Evolutionary conservation across 1,284 basidiomycete species (phyloP).

Genomic region (Calocybe gambosa): DNA sequence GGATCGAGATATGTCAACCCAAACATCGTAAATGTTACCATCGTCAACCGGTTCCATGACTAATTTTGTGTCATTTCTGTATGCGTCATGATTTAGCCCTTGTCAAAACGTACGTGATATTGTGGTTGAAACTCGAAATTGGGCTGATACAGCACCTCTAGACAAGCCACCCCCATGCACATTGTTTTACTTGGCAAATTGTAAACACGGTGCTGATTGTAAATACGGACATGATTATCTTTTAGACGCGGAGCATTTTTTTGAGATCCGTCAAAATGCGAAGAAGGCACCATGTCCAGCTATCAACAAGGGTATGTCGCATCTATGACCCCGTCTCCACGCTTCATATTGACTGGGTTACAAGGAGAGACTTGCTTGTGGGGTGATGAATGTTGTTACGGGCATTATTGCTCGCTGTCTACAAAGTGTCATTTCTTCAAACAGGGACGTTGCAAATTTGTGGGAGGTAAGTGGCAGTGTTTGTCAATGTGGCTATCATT

Average conservation of each 20-base stretch:
- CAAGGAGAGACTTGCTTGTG: slow-evolving; percentile 49
- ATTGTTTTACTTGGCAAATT: slow-evolving; percentile 51
- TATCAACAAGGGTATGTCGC: slow-evolving; percentile 39
- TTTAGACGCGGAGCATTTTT: slow-evolving; percentile 43
- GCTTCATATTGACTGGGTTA: slow-evolving; percentile 8
- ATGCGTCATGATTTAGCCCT: slow-evolving; percentile 29
- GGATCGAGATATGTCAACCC: slow-evolving; percentile 40
- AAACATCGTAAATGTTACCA: slow-evolving; percentile 39
- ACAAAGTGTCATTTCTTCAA: slow-evolving; percentile 47
- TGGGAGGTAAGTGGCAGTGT: slow-evolving; percentile 34
- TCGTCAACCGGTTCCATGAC: slow-evolving; percentile 5
- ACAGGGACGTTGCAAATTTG: slow-evolving; percentile 52
- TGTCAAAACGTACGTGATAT: slow-evolving; percentile 49
- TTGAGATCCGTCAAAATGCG: slow-evolving; percentile 45
- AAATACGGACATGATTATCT: slow-evolving; percentile 55
- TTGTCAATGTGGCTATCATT: slow-evolving; percentile 12
- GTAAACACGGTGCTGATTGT: slow-evolving; percentile 48
- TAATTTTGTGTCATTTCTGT: slow-evolving; percentile 4
- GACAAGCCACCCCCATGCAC: slow-evolving; percentile 61
- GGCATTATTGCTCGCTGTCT: slow-evolving; percentile 47
- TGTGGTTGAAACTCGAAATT: slow-evolving; percentile 11
- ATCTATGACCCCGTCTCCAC: not conserved
- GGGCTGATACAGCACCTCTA: slow-evolving; percentile 18
- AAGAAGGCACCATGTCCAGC: slow-evolving; percentile 55
- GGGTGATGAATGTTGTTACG: slow-evolving; percentile 56